phyloP scores from a whole-genome alignment of 2,329 filamentous ascomycete genomes.

The Xylaria sp. region DNA sequence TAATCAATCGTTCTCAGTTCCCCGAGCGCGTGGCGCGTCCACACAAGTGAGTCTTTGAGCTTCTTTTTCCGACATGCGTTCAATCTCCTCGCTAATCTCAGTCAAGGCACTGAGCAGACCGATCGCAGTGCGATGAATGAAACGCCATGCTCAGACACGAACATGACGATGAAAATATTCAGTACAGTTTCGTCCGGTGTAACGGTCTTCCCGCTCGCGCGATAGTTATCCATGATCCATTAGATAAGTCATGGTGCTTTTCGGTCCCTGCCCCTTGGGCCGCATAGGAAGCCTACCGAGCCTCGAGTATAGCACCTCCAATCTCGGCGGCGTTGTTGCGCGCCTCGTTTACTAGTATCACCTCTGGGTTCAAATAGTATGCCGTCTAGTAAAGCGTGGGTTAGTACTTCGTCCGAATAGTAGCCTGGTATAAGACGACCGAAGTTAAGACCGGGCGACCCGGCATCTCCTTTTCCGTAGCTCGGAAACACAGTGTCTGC shows the following conservation, averaged over 20 bases:
- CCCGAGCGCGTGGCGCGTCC: constrained; percentile 37
- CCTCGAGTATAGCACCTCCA: constrained; percentile 37
- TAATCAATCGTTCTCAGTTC: constrained; percentile 37
- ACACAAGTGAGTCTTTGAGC: constrained; percentile 28
- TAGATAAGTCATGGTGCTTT: constrained; percentile 40
- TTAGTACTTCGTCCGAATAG: constrained; percentile 37
- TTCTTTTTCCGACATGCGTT: constrained; percentile 32
- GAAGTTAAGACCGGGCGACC: constrained; percentile 32
- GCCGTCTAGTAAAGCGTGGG: constrained; percentile 39
- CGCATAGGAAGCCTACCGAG: constrained; percentile 30
- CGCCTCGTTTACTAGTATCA: constrained; percentile 31
- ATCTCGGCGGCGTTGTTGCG: constrained; percentile 37
- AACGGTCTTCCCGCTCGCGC: constrained; percentile 35
- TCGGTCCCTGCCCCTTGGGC: constrained; percentile 15
- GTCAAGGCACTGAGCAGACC: constrained; percentile 31
- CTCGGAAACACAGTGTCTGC: constrained; percentile 31
- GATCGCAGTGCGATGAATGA: constrained; percentile 33
- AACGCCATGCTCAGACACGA: constrained; percentile 38
- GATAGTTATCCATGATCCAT: constrained; percentile 40
- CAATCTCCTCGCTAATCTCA: constrained; percentile 38
- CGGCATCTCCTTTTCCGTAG: constrained; percentile 32
- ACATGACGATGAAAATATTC: constrained; percentile 41
- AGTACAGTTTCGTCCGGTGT: constrained; percentile 36
- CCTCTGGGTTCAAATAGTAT: constrained; percentile 37
- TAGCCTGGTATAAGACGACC: constrained; percentile 31